Conservation (phyloP, 371 early-diverging fungal genomes). For the Mortierella sp. region DNA sequence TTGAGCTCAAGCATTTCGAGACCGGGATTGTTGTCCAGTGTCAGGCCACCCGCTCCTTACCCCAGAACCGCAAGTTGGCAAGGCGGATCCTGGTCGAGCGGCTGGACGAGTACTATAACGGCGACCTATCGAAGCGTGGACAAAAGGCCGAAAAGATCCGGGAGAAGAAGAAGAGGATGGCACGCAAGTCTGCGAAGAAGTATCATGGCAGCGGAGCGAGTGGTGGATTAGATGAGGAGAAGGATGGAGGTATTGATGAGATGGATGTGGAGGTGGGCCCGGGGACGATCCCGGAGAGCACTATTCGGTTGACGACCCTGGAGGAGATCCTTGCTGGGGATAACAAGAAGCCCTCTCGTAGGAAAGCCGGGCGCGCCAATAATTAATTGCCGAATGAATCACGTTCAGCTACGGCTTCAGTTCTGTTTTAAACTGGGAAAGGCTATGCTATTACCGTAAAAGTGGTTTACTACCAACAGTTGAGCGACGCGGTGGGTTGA, state of each 20-base stretch:
- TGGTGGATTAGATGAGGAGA: not conserved
- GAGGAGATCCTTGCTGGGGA: slow-evolving; percentile 37
- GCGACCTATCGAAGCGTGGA: slow-evolving; percentile 73
- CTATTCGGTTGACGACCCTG: slow-evolving; percentile 24
- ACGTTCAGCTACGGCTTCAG: no score
- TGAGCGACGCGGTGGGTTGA: no score
- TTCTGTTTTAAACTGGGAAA: no score
- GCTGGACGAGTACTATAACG: slow-evolving; percentile 79
- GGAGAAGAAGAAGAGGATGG: slow-evolving; percentile 70
- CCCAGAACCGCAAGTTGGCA: slow-evolving; percentile 84
- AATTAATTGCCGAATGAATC: not conserved
- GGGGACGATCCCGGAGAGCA: not conserved
- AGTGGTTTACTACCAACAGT: no score
- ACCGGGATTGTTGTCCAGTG: slow-evolving; percentile 86
- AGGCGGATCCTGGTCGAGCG: slow-evolving; percentile 75
- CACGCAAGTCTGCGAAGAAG: slow-evolving; percentile 66
- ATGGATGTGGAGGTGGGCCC: not conserved
- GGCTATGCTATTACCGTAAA: no score
- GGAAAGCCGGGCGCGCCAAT: slow-evolving; percentile 23
- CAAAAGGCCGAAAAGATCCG: slow-evolving; percentile 74
- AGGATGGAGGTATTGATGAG: not conserved
- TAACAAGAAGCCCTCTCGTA: slow-evolving; percentile 40
- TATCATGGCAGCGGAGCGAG: slow-evolving; percentile 54
- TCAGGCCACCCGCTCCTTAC: slow-evolving; percentile 84
- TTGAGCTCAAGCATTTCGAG: slow-evolving; percentile 87